Conservation (phyloP, 768 basidiomycete species). For the Lactarius quietus region DNA sequence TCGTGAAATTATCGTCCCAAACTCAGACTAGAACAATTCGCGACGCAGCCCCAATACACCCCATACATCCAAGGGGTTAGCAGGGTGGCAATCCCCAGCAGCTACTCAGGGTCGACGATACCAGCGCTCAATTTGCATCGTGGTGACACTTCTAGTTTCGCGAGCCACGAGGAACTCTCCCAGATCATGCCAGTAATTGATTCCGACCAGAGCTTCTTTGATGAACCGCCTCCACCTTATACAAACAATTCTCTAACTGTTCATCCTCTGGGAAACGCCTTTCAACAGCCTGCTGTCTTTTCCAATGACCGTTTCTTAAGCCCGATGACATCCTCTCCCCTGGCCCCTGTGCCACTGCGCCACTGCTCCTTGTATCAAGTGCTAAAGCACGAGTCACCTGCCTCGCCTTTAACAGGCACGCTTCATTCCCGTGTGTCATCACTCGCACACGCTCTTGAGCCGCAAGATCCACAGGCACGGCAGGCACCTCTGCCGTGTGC, state of each 20-base stretch:
- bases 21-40: conserved; percentile 1
- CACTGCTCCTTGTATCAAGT: conserved; percentile 23
- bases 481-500: not conserved
- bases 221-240: conserved; percentile 22
- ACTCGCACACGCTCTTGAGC: conserved; percentile 19
- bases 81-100: conserved; percentile 8
- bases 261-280: not conserved
- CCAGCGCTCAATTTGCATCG: conserved; percentile 6
- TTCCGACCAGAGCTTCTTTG: conserved; percentile 1
- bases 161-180: conserved; percentile 2
- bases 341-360: conserved; percentile 20
- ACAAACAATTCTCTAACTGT: conserved; percentile 2
- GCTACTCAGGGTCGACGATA: not conserved
- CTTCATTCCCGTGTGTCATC: conserved; percentile 3
- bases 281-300: conserved; percentile 2
- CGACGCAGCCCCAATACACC: not conserved
- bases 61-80: conserved; percentile 12
- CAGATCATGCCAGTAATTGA: not conserved
- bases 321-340: conserved; percentile 7
- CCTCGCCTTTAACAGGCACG: conserved; percentile 7
- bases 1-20: not conserved
- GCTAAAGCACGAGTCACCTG: conserved; percentile 16
- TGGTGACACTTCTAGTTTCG: not conserved
- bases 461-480: conserved; percentile 10
- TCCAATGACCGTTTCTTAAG: not conserved